Conservation (phyloP, 208 protist genomes). For the Histomonas meleagridis region DNA sequence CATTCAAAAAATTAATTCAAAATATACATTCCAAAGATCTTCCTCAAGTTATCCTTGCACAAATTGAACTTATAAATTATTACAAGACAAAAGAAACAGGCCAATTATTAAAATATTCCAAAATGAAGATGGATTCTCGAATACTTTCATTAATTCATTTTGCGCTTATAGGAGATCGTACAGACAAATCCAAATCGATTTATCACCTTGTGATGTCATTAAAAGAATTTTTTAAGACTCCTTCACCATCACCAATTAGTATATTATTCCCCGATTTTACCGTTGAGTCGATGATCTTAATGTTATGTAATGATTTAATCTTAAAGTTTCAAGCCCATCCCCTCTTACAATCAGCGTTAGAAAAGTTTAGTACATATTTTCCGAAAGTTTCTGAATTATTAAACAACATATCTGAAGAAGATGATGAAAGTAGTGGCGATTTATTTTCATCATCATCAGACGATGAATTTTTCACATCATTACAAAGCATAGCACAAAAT, state of each 20-base stretch:
- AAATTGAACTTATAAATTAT: neutral
- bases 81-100: neutral
- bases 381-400: too few relatives aligned
- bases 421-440: neutral
- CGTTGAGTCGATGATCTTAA: neutral
- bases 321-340: neutral
- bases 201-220: neutral
- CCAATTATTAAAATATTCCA: neutral
- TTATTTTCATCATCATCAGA: neutral
- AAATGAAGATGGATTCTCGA: neutral
- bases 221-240: neutral
- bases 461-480: neutral
- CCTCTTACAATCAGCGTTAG: neutral
- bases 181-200: neutral
- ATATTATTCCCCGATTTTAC: constrained; percentile 16
- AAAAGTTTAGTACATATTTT: neutral
- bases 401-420: neutral
- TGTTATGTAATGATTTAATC: neutral
- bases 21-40: neutral
- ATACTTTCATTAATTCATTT: neutral
- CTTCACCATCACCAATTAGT: neutral
- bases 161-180: neutral
- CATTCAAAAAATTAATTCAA: neutral
- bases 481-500: neutral
- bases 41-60: neutral